Conservation (phyloP, 805 yeast genomes). For the Candida quercuum region DNA sequence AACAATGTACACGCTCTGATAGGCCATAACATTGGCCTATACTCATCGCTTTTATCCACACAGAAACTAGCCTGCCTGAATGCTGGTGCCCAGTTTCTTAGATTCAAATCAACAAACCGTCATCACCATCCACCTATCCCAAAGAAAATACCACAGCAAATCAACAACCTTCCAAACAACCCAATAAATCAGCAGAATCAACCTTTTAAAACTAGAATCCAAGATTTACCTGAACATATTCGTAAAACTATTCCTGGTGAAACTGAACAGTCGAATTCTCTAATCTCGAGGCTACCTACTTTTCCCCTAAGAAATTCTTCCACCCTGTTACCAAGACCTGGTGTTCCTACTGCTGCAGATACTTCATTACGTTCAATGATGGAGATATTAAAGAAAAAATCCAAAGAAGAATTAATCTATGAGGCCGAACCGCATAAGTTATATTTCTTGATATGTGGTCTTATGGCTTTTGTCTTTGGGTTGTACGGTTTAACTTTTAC, state of each 20-base stretch:
- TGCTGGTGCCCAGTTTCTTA: not conserved
- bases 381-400: conserved; percentile 46
- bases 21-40: not conserved
- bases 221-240: conserved; percentile 14
- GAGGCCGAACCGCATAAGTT: conserved; percentile 81
- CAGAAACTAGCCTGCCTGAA: not conserved
- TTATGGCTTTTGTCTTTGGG: conserved; percentile 62
- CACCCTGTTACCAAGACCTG: conserved; percentile 66
- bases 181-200: too few species aligned
- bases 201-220: not conserved
- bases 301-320: conserved; percentile 68
- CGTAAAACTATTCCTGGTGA: conserved; percentile 22
- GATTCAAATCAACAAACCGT: conserved; percentile 6
- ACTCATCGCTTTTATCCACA: not conserved
- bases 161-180: not conserved
- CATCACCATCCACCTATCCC: not conserved
- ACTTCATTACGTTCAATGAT: conserved; percentile 52
- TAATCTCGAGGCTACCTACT: conserved; percentile 57
- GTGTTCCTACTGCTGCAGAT: conserved; percentile 61
- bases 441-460: conserved; percentile 64
- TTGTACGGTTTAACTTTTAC: conserved; percentile 61
- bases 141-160: not conserved
- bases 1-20: not conserved
- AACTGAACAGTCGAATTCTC: conserved; percentile 31
- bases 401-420: conserved; percentile 67